phyloP scores from a whole-genome alignment of 352 stramenopile species.

The Globisporangium orthogonon region DNA sequence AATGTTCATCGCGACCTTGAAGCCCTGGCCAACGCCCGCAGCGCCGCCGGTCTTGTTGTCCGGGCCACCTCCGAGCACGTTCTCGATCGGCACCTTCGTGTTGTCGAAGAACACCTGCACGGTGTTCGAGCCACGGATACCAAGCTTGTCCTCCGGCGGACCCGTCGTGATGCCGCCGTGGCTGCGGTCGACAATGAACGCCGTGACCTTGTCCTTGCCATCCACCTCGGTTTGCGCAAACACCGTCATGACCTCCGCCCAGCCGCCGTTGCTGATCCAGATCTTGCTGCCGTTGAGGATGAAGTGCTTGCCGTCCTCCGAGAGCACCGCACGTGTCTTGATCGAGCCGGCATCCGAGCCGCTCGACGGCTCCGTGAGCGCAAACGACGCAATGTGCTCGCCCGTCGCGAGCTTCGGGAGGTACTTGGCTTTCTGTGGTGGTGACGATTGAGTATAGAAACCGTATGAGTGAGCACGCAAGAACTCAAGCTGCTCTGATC shows the following conservation, averaged over 20 bases:
- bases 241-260: conserved; percentile 96
- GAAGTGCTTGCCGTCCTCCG: conserved; percentile 89
- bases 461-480: too few species aligned
- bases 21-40: conserved; percentile 82
- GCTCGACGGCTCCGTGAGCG: conserved; percentile 88
- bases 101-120: conserved; percentile 95
- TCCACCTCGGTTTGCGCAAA: conserved; percentile 95
- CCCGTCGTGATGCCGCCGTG: conserved; percentile 91
- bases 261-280: conserved; percentile 96
- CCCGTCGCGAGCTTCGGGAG: conserved; percentile 86
- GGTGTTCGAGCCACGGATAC: conserved; percentile 95
- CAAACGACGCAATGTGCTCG: conserved; percentile 83
- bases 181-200: conserved; percentile 94
- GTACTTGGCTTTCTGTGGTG: conserved; percentile 75
- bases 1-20: conserved; percentile 92
- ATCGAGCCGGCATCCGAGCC: conserved; percentile 88
- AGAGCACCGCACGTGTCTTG: conserved; percentile 86
- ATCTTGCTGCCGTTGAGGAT: conserved; percentile 94
- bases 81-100: conserved; percentile 90
- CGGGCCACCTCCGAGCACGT: conserved; percentile 78
- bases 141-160: conserved; percentile 95
- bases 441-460: too few species aligned
- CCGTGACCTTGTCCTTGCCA: conserved; percentile 97
- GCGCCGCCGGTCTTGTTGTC: conserved; percentile 66
- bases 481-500: too few species aligned